phyloP scores from a whole-genome alignment of 1,284 basidiomycete species.

The Cerrena zonata region DNA sequence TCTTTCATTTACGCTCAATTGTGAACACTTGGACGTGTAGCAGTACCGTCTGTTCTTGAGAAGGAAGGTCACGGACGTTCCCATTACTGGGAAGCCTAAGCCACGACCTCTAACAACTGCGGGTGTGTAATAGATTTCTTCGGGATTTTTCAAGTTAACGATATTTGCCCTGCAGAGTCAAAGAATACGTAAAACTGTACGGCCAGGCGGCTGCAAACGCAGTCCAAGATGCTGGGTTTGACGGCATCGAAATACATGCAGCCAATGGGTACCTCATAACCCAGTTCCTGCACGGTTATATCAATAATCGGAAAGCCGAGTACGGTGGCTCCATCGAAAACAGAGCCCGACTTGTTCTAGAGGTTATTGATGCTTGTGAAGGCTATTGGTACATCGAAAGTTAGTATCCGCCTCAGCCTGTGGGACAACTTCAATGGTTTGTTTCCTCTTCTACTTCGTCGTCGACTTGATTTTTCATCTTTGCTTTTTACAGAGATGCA shows the following conservation, averaged over 20 bases:
- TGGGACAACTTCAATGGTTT: conserved; percentile 40
- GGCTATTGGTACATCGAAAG: conserved; percentile 34
- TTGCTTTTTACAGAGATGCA: conserved; percentile 38
- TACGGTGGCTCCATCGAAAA: conserved; percentile 58
- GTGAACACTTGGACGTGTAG: conserved; percentile 41
- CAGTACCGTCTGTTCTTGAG: conserved; percentile 24
- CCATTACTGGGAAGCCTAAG: conserved; percentile 31
- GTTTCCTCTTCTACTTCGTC: neutral
- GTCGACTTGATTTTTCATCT: too few relatives aligned
- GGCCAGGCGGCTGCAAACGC: conserved; percentile 38
- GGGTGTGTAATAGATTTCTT: conserved; percentile 16
- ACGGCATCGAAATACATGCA: conserved; percentile 34
- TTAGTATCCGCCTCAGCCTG: conserved; percentile 50
- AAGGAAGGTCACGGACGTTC: conserved; percentile 33
- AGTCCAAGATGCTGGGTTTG: conserved; percentile 39
- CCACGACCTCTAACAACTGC: conserved; percentile 32
- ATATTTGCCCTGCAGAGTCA: conserved; percentile 24
- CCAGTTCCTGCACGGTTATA: conserved; percentile 37
- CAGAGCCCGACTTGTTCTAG: conserved; percentile 43
- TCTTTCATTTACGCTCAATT: conserved; percentile 42
- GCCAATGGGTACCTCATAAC: conserved; percentile 38
- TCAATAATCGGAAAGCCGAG: conserved; percentile 52
- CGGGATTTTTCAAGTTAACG: neutral
- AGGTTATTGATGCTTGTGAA: conserved; percentile 41
- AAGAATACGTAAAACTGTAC: conserved; percentile 36